Evolutionary conservation across 148 eudicot genomes (phyloP).

Genomic region (Diospyros kaki): DNA sequence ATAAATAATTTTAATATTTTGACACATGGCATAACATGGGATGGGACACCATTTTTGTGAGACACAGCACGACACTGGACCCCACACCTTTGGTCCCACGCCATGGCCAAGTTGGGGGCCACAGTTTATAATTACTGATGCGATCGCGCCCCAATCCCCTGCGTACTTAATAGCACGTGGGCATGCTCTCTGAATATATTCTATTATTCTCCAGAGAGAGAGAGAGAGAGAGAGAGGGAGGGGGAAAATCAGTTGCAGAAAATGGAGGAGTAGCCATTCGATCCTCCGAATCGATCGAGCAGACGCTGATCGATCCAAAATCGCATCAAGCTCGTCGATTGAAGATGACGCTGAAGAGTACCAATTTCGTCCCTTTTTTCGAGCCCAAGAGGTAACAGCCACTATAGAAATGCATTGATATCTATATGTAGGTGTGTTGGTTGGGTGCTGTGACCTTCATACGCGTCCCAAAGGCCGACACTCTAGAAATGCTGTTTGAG

Average conservation of each 20-base stretch:
- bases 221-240: slow-evolving; percentile 21
- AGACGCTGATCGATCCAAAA: not conserved
- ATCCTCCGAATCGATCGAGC: slow-evolving; percentile 11
- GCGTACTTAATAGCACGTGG: not conserved
- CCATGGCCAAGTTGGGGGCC: too few relatives aligned
- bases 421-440: not conserved
- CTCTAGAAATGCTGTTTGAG: slow-evolving; percentile 18
- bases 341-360: slow-evolving; percentile 12
- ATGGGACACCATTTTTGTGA: too few relatives aligned
- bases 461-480: slow-evolving; percentile 15
- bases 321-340: slow-evolving; percentile 16
- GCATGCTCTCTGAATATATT: not conserved
- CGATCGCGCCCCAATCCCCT: too few relatives aligned
- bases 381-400: slow-evolving; percentile 21
- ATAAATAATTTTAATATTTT: too few relatives aligned
- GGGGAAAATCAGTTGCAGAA: slow-evolving; percentile 19
- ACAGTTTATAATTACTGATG: too few relatives aligned
- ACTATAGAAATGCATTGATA: not conserved
- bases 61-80: too few relatives aligned
- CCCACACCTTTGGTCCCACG: too few relatives aligned
- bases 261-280: slow-evolving; percentile 16
- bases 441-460: not conserved
- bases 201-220: not conserved
- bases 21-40: too few relatives aligned
- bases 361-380: slow-evolving; percentile 22